Base-by-base conservation (phyloP, 768 basidiomycete genomes). In the Psilocybe subaeruginosa region DNA sequence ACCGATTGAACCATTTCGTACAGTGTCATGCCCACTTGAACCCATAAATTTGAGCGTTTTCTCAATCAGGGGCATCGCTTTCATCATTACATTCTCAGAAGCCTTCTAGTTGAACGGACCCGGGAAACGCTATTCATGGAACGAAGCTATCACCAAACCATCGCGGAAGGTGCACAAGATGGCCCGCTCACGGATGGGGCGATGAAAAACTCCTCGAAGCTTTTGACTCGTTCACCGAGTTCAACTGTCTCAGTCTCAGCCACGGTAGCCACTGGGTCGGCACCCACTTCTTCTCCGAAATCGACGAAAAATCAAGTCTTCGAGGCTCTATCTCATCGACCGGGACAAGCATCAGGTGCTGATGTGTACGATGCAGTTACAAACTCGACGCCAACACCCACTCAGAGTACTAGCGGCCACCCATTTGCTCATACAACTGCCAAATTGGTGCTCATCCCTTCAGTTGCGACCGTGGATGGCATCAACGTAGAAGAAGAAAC, bases 401-500 rank as follows among this genome's bases (percentile, higher is more conserved):
- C 49, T 5, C 49, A 51, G 30, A 31, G 30, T 30, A 9, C 30
- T 12, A 30, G 8, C 14, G 30, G 48, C 8, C 78, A 82, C 51
- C 84, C 86, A 3, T 85, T 85, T 56, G 78, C 76, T 8, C 74
- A 80, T 59, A 73, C 77, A 11, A 80, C 77, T 2, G 70, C 77
- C 29, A 77, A 84, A 2, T 70, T 90, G 1, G 87, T 85, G 54
- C 65, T 90, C 7, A 71, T 90, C 4, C 85, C 82, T 2, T 60
- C 68, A 2, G 56, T 50, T 2, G 58, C 66, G 39, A 60, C 62
- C 30, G 63, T 63, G 14, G 73, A 82, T 59, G 73, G 70, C 47
- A 90, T 91, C 58, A 85, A 90, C 67, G 72, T 91, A 23, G 87
- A 88, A 68, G 88, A 87, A 65, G 90, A 92, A 69, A 79, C 86